These are phyloP conservation scores for Myriosclerotinia scirpicola DNA, from an alignment of 2,329 filamentous ascomycete species.

Conservation along the genomic window DNA sequence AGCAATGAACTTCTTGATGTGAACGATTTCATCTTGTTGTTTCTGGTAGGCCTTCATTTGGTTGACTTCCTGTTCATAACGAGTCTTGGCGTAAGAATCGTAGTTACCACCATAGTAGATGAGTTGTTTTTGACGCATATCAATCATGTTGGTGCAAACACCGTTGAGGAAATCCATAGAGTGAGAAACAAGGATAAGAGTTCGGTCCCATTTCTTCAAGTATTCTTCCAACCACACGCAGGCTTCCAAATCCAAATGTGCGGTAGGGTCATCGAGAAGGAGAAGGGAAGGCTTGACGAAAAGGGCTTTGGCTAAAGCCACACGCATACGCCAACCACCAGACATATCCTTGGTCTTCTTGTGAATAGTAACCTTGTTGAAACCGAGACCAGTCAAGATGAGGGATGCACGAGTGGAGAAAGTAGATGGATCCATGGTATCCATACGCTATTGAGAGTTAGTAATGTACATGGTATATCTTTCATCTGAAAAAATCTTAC, in stretches of 20 bases:
- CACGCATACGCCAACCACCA: conserved; percentile 99
- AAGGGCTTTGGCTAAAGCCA: conserved; percentile 92
- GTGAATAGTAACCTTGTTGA: conserved; percentile 96
- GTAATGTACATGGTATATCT: conserved; percentile 16
- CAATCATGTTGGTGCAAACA: conserved; percentile 97
- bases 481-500: conserved; percentile 51
- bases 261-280: conserved; percentile 95
- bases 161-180: conserved; percentile 99
- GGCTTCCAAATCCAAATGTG: conserved; percentile 98
- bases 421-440: conserved; percentile 97
- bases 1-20: conserved; percentile 99
- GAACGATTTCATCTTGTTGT: conserved; percentile 97
- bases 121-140: conserved; percentile 88
- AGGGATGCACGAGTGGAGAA: conserved; percentile 94
- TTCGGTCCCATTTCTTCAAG: conserved; percentile 99
- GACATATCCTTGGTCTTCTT: conserved; percentile 99
- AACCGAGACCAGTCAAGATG: conserved; percentile 96
- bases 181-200: conserved; percentile 93
- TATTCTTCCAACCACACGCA: conserved; percentile 99
- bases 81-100: conserved; percentile 95
- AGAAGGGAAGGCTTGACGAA: conserved; percentile 98
- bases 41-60: conserved; percentile 99
- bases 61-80: conserved; percentile 91
- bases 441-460: conserved; percentile 71
- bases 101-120: conserved; percentile 99